Base-by-base conservation (phyloP, 169 alveolate genomes). In the Eimeria nieschulzi region DNA sequence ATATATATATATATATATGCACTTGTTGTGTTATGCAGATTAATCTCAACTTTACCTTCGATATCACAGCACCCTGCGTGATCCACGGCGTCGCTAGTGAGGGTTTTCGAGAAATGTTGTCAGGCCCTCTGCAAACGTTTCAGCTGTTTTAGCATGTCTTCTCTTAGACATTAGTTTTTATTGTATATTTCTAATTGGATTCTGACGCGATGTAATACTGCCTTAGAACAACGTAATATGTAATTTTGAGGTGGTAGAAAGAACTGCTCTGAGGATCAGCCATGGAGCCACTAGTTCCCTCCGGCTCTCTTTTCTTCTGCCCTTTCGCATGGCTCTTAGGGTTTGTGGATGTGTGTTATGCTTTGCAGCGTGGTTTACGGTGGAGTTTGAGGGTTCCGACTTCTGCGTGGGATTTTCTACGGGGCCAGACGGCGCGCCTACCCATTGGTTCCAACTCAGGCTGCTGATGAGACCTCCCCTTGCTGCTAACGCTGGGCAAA, bases 401-500 rank as follows among this genome's bases (percentile, higher is more conserved):
- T 15, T 51, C 25, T 5, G 17, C 39, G 26, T 80, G n/a, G 63
- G 91, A 9, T 91, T 91, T 80, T 46, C 66, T 61, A 91, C 94
- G 3, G 53, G 91, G 15, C 94, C 94, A 26, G 23, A n/a, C 21
- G 25, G 72, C 23, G 66, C 94, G 9, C 94, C 91, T 7, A 91
- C 94, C 54, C 94, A 91, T 75, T 91, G 94, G 94, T 91, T 83
- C 64, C 96, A 94, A 87, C 86, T 92, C 25, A 92, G 96, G 9
- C 79, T 94, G 61, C 64, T 88, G 59, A 76, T 94, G 73, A 82
- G 83, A 51, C 70, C 56, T 12, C 96, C 96, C 10, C 68, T 94
- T 63, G 96, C 96, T 0, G 96, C 87, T 54, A 94, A 94, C 46
- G 92, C 93, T 25, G 94, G 94, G 9, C 96, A 94, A 87, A 80